These are phyloP conservation scores for Baudoinia panamericana DNA, from an alignment of 495 filamentous ascomycete genomes.

Conservation along the genomic window DNA sequence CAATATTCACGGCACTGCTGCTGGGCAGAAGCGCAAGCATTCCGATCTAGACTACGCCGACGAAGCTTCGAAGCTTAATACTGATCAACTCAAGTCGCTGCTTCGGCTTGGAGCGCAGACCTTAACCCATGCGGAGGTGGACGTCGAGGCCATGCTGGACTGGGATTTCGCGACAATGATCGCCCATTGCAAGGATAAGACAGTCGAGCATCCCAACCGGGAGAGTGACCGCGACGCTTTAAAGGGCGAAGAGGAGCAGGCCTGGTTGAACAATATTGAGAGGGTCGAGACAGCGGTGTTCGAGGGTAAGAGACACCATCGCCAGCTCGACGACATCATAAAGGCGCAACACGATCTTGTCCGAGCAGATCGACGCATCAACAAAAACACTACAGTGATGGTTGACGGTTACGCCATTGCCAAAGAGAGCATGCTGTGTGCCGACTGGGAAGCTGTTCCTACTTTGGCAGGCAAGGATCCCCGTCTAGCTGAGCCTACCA, in stretches of 20 bases:
- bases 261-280: constrained; percentile 48
- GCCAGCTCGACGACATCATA: constrained; percentile 20
- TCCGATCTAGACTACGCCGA: constrained; percentile 24
- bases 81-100: constrained; percentile 42
- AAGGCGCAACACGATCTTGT: constrained; percentile 24
- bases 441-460: constrained; percentile 44
- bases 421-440: constrained; percentile 44
- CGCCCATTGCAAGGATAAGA: constrained; percentile 43
- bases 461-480: constrained; percentile 45
- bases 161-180: constrained; percentile 47
- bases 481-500: constrained; percentile 34
- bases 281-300: constrained; percentile 47
- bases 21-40: constrained; percentile 10
- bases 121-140: constrained; percentile 39
- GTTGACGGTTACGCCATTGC: constrained; percentile 46
- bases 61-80: constrained; percentile 40
- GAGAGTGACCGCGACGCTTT: constrained; percentile 24
- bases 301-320: constrained; percentile 40
- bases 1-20: constrained; percentile 33
- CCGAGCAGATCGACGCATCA: constrained; percentile 38
- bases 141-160: constrained; percentile 43
- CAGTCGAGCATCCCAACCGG: constrained; percentile 31
- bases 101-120: constrained; percentile 44
- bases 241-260: constrained; percentile 38
- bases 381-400: constrained; percentile 48